Evolutionary conservation across 225 moss, liverwort and hornwort genomes (phyloP).

Genomic region (Physcomitrellopsis africana): DNA sequence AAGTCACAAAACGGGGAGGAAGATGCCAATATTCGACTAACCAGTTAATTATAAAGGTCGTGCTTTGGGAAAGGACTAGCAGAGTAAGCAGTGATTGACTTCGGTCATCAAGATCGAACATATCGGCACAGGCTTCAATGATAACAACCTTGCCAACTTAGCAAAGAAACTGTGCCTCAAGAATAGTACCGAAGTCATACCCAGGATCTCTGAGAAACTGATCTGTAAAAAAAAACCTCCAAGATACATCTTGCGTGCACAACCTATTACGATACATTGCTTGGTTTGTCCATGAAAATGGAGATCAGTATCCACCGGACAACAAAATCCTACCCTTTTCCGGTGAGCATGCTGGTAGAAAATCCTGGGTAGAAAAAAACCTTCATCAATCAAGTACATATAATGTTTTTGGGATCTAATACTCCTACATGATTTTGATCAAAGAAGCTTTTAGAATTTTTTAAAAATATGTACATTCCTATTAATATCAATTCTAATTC

Average conservation of each 20-base stretch:
- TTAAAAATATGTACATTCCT: too few species aligned
- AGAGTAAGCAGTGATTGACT: constrained; percentile 82
- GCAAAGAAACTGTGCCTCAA: constrained; percentile 85
- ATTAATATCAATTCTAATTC: too few species aligned
- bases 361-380: constrained; percentile 21
- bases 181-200: constrained; percentile 80
- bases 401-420: too few species aligned
- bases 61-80: constrained; percentile 83
- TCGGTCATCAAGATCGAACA: constrained; percentile 89
- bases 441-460: too few species aligned
- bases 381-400: too few species aligned
- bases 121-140: constrained; percentile 83
- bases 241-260: constrained; percentile 90
- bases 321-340: constrained; percentile 67
- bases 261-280: constrained; percentile 79
- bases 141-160: constrained; percentile 93
- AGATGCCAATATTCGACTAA: constrained; percentile 93
- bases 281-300: constrained; percentile 73
- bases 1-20: constrained; percentile 90
- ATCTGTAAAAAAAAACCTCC: constrained; percentile 87
- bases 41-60: constrained; percentile 82
- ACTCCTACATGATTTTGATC: too few species aligned
- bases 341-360: constrained; percentile 73
- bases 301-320: constrained; percentile 81
- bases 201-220: constrained; percentile 88